These are phyloP conservation scores for Cordyceps cicadae DNA, from an alignment of 2,329 filamentous ascomycete species.

Conservation along the genomic window DNA sequence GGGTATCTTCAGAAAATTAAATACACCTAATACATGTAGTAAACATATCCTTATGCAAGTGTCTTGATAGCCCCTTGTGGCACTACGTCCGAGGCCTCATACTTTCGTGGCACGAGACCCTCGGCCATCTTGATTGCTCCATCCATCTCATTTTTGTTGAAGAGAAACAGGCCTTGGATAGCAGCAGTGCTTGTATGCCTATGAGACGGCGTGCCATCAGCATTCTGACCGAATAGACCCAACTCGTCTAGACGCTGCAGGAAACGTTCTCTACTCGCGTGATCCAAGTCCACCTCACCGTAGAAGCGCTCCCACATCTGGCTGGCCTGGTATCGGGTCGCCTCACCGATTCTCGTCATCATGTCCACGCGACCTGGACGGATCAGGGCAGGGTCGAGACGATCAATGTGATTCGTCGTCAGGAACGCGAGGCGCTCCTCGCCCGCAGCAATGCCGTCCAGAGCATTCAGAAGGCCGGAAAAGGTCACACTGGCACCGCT, in stretches of 20 bases:
- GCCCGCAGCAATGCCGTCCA: conserved; percentile 88
- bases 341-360: conserved; percentile 82
- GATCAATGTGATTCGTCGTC: conserved; percentile 89
- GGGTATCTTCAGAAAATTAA: not conserved
- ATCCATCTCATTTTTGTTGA: conserved; percentile 85
- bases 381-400: conserved; percentile 80
- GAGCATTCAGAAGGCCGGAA: conserved; percentile 75
- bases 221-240: conserved; percentile 56
- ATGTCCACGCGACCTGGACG: conserved; percentile 89
- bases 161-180: conserved; percentile 88
- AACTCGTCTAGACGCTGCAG: conserved; percentile 60
- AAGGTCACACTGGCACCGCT: conserved; percentile 85
- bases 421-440: conserved; percentile 91
- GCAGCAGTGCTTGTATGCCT: conserved; percentile 74
- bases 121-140: conserved; percentile 78
- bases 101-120: conserved; percentile 50
- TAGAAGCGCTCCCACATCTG: conserved; percentile 96
- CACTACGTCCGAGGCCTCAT: conserved; percentile 38
- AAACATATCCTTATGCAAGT: not conserved
- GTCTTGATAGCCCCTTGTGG: conserved; percentile 33
- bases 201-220: conserved; percentile 37
- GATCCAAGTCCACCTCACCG: conserved; percentile 63
- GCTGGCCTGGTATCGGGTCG: conserved; percentile 73
- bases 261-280: conserved; percentile 58
- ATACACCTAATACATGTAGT: conserved; percentile 3